These are phyloP conservation scores for Tulasnella sp. DNA, from an alignment of 768 basidiomycete species.

Conservation along the genomic window DNA sequence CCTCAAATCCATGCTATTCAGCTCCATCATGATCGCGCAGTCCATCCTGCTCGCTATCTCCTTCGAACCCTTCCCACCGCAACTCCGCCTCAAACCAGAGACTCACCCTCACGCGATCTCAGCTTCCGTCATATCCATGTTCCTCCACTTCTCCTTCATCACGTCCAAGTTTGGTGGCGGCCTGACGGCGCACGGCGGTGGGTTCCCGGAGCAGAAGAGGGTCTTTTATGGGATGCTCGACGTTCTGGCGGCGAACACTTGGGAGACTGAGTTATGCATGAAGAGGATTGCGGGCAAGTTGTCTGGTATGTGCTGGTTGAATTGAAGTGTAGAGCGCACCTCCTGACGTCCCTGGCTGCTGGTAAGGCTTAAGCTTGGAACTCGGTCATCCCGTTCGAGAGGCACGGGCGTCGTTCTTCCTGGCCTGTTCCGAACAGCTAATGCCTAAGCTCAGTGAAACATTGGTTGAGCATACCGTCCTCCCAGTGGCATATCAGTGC, in stretches of 20 bases:
- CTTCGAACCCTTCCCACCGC: constrained; percentile 33
- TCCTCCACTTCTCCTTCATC: constrained; percentile 66
- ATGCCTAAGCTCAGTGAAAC: constrained; percentile 50
- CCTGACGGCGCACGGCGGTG: constrained; percentile 40
- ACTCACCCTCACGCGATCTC: constrained; percentile 37
- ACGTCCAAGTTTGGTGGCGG: constrained; percentile 69
- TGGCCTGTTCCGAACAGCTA: constrained; percentile 73
- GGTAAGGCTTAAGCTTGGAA: not conserved
- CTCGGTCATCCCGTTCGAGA: constrained; percentile 25
- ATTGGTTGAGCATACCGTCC: constrained; percentile 48
- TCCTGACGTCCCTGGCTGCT: not conserved
- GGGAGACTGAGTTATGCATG: constrained; percentile 36
- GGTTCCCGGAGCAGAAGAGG: constrained; percentile 65
- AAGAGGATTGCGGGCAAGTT: constrained; percentile 28
- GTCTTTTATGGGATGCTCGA: constrained; percentile 73
- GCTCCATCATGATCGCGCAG: constrained; percentile 60
- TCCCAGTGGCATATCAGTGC: constrained; percentile 60
- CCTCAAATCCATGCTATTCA: constrained; percentile 71
- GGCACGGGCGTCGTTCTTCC: constrained; percentile 49
- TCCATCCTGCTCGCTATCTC: constrained; percentile 46
- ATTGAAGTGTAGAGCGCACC: not conserved
- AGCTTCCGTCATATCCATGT: constrained; percentile 44
- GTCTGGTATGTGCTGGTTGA: not conserved
- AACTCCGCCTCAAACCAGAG: not conserved
- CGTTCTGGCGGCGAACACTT: constrained; percentile 43